phyloP scores from a whole-genome alignment of 495 filamentous ascomycete genomes.

The Cairneyella variabilis region DNA sequence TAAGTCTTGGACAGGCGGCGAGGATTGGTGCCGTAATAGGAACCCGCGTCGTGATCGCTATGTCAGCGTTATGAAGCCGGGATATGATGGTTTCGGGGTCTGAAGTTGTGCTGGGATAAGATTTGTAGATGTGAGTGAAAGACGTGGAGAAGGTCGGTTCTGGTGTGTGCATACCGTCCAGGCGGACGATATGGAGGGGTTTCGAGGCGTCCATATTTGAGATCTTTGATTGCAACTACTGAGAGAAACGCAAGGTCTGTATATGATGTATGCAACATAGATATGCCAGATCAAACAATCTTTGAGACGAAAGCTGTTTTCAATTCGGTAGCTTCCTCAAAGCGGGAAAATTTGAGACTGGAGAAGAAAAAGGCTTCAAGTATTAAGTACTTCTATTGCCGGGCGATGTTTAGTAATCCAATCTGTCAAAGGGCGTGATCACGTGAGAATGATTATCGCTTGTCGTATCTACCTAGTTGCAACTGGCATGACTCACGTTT shows the following conservation, averaged over 20 bases:
- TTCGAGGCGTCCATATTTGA: slow-evolving; percentile 3
- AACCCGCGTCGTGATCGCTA: slow-evolving; percentile 41
- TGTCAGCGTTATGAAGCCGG: background rate
- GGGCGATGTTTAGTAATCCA: background rate
- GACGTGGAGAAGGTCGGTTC: slow-evolving; percentile 8
- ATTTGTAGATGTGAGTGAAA: slow-evolving; percentile 10
- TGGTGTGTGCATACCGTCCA: slow-evolving; percentile 16
- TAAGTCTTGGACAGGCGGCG: slow-evolving; percentile 32
- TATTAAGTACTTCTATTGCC: background rate
- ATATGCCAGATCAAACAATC: background rate
- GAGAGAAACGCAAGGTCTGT: too few species aligned
- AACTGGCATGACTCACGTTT: too few species aligned
- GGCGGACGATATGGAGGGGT: slow-evolving; percentile 14
- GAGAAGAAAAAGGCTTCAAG: background rate
- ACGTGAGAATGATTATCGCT: too few species aligned
- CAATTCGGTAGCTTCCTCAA: too few species aligned
- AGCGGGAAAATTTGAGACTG: background rate
- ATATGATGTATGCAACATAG: too few species aligned
- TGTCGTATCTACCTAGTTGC: too few species aligned
- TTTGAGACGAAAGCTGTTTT: too few species aligned
- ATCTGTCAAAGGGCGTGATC: background rate
- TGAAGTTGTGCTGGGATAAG: background rate
- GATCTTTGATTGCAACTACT: background rate
- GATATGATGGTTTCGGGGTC: background rate
- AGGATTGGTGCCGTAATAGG: slow-evolving; percentile 36